phyloP scores from a whole-genome alignment of 441 rosid species.

The Gossypium trilobum region DNA sequence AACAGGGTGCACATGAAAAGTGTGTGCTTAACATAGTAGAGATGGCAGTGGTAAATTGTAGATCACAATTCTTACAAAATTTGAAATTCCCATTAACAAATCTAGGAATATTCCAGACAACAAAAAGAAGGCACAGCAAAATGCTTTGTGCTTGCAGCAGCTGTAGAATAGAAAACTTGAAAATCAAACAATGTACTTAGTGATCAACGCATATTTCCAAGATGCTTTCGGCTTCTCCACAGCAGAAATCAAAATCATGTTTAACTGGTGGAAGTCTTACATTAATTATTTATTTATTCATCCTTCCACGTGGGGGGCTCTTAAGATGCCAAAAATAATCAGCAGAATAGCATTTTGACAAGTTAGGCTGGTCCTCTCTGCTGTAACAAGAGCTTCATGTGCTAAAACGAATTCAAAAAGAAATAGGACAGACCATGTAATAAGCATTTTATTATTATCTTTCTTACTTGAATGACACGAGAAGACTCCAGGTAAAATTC shows the following conservation, averaged over 20 bases:
- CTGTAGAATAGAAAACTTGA: not conserved
- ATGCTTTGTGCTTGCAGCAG: not conserved
- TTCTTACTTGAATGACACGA: slow-evolving; percentile 91
- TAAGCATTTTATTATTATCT: slow-evolving; percentile 7
- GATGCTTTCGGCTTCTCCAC: not conserved
- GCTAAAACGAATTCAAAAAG: slow-evolving; percentile 13
- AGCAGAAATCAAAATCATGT: not conserved
- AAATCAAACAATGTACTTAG: not conserved
- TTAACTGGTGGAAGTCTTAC: not conserved
- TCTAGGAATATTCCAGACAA: not conserved
- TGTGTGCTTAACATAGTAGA: not conserved
- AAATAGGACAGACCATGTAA: not conserved
- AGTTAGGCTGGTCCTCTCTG: not conserved
- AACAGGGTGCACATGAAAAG: not conserved
- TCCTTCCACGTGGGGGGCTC: not conserved
- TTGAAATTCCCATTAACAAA: not conserved
- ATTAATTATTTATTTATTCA: not conserved
- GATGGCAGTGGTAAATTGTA: not conserved
- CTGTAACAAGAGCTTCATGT: slow-evolving; percentile 1
- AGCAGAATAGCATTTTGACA: not conserved
- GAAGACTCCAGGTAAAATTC: slow-evolving; percentile 99
- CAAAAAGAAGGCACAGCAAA: not conserved
- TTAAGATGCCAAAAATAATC: slow-evolving; percentile 1
- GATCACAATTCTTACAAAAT: not conserved
- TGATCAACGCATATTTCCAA: not conserved